A percentile compares a stretch with the other conserved stretches of the same genome.
Conservation (phyloP, 352 stramenopile genomes). For the Phytophthora pluvialis region DNA sequence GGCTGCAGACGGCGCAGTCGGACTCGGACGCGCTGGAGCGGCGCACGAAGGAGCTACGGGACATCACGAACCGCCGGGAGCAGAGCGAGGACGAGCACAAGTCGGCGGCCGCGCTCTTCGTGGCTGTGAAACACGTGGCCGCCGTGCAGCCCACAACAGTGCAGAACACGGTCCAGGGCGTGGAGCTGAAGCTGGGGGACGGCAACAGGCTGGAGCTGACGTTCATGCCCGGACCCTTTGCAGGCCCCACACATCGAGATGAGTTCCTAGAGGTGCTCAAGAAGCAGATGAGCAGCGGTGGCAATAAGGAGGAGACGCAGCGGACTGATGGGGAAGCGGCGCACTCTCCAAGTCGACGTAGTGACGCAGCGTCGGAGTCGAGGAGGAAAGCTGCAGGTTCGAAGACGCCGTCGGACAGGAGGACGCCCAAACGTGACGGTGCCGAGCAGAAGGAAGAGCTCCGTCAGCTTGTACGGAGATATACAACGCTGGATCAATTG, state of each 20-base stretch:
- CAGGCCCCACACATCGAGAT: slow-evolving; percentile 46
- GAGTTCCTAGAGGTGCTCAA: slow-evolving; percentile 47
- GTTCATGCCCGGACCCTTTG: slow-evolving; percentile 54
- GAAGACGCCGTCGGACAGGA: neutral
- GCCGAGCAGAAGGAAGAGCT: slow-evolving; percentile 29
- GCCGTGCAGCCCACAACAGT: slow-evolving; percentile 36
- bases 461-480: slow-evolving; percentile 47
- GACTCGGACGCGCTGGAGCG: slow-evolving; percentile 60
- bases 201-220: slow-evolving; percentile 55
- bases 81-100: slow-evolving; percentile 11
- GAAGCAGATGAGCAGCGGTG: slow-evolving; percentile 13
- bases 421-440: neutral
- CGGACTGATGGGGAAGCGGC: neutral
- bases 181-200: slow-evolving; percentile 43
- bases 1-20: slow-evolving; percentile 53
- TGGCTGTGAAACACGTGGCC: slow-evolving; percentile 37
- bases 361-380: neutral
- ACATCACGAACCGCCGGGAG: slow-evolving; percentile 52
- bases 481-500: slow-evolving; percentile 43
- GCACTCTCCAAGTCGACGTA: neutral
- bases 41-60: slow-evolving; percentile 63
- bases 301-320: neutral
- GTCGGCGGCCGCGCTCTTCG: slow-evolving; percentile 45
- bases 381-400: slow-evolving; percentile 1
- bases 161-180: slow-evolving; percentile 52